Conservation (phyloP, 768 basidiomycete genomes). For the Mycena latifolia region DNA sequence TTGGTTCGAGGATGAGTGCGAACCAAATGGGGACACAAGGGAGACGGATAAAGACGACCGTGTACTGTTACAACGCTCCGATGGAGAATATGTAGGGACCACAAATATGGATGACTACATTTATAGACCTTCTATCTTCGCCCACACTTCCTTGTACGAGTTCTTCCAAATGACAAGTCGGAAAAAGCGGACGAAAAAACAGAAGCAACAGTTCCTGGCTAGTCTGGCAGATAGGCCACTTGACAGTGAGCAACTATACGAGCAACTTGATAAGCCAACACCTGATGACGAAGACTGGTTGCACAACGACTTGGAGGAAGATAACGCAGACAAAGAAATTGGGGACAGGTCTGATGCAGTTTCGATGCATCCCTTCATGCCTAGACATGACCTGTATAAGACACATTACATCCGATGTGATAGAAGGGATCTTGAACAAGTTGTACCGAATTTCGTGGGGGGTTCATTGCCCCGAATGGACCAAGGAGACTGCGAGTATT, state of each 20-base stretch:
- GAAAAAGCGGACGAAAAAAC: constrained; percentile 1
- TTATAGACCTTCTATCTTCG: not conserved
- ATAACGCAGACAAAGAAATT: not conserved
- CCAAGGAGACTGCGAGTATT: constrained; percentile 45
- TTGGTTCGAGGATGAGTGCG: not conserved
- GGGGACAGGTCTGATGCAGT: constrained; percentile 4
- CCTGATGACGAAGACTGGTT: not conserved
- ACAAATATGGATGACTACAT: constrained; percentile 1
- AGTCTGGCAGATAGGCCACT: not conserved
- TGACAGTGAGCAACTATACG: not conserved
- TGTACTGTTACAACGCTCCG: not conserved
- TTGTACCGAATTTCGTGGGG: not conserved
- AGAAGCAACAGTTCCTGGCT: not conserved
- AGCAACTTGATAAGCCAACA: not conserved
- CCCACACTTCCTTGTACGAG: not conserved
- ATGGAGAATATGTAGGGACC: not conserved
- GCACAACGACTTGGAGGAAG: not conserved
- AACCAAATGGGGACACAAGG: not conserved
- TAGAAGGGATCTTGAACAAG: too few species aligned
- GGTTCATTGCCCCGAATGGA: constrained; percentile 27
- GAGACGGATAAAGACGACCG: not conserved
- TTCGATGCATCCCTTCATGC: not conserved
- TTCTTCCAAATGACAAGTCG: not conserved
- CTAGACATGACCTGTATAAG: too few species aligned
- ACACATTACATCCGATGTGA: too few species aligned